Conservation (phyloP, 805 yeast genomes). For the Clavispora vitiphila region DNA sequence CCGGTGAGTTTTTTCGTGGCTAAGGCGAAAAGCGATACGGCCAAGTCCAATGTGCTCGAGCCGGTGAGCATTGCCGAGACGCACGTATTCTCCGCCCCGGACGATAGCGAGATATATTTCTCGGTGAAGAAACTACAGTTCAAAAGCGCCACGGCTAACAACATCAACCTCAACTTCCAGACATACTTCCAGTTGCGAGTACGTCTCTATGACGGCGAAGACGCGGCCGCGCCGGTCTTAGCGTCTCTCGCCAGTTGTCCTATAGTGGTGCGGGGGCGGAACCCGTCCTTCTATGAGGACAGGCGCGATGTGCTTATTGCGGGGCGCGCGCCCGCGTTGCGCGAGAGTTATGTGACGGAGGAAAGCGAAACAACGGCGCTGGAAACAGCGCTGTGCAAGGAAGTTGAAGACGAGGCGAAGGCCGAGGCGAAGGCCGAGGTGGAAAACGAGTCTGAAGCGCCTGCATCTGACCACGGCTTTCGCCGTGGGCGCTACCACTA, state of each 20-base stretch:
- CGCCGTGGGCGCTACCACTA: constrained; percentile 34
- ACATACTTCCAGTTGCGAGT: constrained; percentile 34
- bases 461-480: no score
- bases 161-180: constrained; percentile 42
- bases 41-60: neutral
- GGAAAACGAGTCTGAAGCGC: no score
- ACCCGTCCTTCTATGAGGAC: constrained; percentile 55
- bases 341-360: neutral
- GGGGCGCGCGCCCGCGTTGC: neutral
- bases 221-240: constrained; percentile 6
- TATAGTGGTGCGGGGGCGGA: constrained; percentile 55
- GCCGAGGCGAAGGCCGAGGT: constrained; percentile 1
- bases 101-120: neutral
- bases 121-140: constrained; percentile 40
- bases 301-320: constrained; percentile 37
- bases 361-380: neutral
- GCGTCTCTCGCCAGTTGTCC: constrained; percentile 23
- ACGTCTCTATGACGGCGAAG: constrained; percentile 8
- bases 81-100: neutral
- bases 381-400: neutral
- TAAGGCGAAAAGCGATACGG: neutral
- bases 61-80: neutral
- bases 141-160: constrained; percentile 49
- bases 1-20: neutral
- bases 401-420: neutral